Base-by-base conservation (phyloP, 306 rosid species). In the Gastrolobium villosum region DNA sequence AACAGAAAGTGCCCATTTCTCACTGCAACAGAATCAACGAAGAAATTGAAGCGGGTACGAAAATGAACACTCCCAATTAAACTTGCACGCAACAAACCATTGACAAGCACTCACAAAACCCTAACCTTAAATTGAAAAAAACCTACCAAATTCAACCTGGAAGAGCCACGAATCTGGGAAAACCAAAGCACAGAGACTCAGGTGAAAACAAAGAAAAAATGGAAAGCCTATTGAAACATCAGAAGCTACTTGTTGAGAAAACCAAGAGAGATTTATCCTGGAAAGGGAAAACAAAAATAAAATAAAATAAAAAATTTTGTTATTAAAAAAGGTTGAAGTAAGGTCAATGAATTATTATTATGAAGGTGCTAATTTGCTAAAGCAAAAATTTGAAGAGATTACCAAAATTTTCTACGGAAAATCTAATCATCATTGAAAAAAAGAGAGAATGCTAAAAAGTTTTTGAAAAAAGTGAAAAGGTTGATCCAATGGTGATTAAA, bases 21-120 rank as follows among this genome's bases (percentile, higher is more conserved):
- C 54, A 32, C 67, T 30, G 63, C 40, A 41, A 73, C 6, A 54
- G 13, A 59, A 84, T 15, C 70, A 74, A 61, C 5, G 44, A 40
- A 68, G 36, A 65, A 61, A 39, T 20, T 32, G 40, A 65, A 80
- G 54, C 53, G 49, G 62, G 55, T 48, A 79, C 14, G 44, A 4
- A 65, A 72, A 82, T 45, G 40, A 68, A 71, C 62, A 77, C 9
- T 64, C 63, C 32, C 53, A 56, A 72, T 64, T 80, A 72, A 63
- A 80, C 75, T 74, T 59, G 78, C 64, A 53, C 41, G 67, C 74
- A 80, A 76, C 50, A 52, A 53, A 57, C 39, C 69, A 80, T 75
- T 55, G 79, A 79, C 71, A 49, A 69, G 67, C 7, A 71, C 73
- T n/a, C 52, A 53, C 80, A 86, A 87, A 93, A 83, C 90, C 92